Conservation (phyloP, 768 basidiomycete genomes). For the Mycena galericulata region DNA sequence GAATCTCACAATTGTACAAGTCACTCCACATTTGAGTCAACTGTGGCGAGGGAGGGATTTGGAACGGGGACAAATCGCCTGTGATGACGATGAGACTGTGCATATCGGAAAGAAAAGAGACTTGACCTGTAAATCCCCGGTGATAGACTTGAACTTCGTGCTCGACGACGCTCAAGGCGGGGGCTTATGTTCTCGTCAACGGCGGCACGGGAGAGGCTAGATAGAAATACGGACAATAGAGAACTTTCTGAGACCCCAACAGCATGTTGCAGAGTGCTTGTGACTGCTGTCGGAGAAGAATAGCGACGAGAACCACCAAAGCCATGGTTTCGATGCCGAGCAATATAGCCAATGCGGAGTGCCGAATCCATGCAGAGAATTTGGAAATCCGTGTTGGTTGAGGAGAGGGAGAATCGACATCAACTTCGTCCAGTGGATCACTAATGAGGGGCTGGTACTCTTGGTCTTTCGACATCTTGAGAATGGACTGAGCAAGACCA, state of each 20-base stretch:
- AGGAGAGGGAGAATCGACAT: background rate
- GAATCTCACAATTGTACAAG: constrained; percentile 18
- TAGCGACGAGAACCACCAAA: background rate
- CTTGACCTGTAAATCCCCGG: constrained; percentile 14
- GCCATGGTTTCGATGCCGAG: constrained; percentile 20
- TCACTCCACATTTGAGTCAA: constrained; percentile 24
- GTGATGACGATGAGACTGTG: background rate
- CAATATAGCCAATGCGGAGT: background rate
- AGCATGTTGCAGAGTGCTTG: constrained; percentile 4
- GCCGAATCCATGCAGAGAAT: too few species aligned
- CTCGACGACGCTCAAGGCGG: constrained; percentile 23
- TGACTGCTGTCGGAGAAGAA: background rate
- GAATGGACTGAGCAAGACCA: too few species aligned
- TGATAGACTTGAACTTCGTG: constrained; percentile 24
- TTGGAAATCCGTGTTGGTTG: background rate
- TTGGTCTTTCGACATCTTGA: constrained; percentile 23
- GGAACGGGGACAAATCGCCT: constrained; percentile 28
- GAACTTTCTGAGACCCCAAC: background rate
- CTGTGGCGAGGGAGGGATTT: constrained; percentile 9
- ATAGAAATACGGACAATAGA: constrained; percentile 9
- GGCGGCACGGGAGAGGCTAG: background rate
- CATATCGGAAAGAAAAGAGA: background rate
- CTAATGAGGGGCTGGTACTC: constrained; percentile 13
- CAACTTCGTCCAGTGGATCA: background rate
- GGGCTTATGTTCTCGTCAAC: constrained; percentile 9